Conservation (phyloP, 345 rosid species). For the Populus davidiana region DNA sequence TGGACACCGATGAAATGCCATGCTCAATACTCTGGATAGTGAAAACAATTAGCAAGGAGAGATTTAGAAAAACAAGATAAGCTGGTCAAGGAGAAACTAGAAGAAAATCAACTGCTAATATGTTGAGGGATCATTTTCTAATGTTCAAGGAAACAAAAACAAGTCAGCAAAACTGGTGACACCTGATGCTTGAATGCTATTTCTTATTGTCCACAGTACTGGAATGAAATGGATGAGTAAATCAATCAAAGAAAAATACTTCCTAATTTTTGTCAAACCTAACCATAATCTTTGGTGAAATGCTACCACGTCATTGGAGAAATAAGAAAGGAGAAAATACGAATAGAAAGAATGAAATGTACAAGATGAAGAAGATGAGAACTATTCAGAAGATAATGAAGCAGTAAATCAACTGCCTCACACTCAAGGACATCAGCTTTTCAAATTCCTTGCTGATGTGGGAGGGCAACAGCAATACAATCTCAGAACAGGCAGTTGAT, state of each 20-base stretch:
- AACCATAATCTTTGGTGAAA: not conserved
- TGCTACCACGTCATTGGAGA: not conserved
- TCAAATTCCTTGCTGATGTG: not conserved
- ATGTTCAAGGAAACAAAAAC: not conserved
- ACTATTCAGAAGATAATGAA: not conserved
- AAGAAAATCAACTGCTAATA: conserved; percentile 7
- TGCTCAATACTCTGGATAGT: conserved; percentile 75
- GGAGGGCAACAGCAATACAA: not conserved
- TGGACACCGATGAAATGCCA: conserved; percentile 53
- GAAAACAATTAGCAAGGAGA: conserved; percentile 5
- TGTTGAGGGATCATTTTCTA: not conserved
- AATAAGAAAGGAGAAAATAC: not conserved
- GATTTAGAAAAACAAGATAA: conserved; percentile 1
- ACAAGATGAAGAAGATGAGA: not conserved
- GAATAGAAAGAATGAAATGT: not conserved
- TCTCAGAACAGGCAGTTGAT: not conserved
- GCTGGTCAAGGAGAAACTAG: not conserved
- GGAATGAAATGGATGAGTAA: not conserved
- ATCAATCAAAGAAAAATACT: not conserved
- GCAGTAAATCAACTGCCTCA: conserved; percentile 1
- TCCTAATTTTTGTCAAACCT: not conserved
- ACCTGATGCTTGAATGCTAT: not conserved
- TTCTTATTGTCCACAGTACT: not conserved
- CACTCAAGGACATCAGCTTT: not conserved
- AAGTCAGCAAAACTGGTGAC: not conserved